Conservation (phyloP, 257 asterid genomes). For the Gardenia jasminoides region DNA sequence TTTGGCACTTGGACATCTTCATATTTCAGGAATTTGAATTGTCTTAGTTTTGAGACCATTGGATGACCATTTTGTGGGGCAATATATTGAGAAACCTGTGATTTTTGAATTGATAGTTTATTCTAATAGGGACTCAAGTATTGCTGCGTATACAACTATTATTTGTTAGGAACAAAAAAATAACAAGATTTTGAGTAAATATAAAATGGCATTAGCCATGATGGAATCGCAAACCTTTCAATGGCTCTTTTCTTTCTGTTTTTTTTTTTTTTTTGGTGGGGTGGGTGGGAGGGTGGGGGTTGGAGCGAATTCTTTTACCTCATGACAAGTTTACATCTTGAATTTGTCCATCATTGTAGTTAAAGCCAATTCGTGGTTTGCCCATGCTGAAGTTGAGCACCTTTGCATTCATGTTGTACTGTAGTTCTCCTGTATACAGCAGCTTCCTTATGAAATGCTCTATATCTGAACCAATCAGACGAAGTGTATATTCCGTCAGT, state of each 20-base stretch:
- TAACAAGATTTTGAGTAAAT: not conserved
- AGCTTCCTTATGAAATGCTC: constrained; percentile 82
- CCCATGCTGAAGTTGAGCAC: constrained; percentile 97
- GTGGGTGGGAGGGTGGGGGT: too few species aligned
- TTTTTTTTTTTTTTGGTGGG: too few species aligned
- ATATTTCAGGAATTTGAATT: not conserved
- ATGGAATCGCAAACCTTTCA: not conserved
- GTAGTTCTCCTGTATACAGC: constrained; percentile 71
- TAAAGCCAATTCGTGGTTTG: constrained; percentile 80
- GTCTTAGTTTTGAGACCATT: not conserved
- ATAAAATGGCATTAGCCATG: not conserved
- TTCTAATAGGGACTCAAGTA: not conserved
- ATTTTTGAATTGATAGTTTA: not conserved
- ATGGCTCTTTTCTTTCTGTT: too few species aligned
- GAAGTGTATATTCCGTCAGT: constrained; percentile 87
- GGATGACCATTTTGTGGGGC: not conserved
- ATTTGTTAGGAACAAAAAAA: not conserved
- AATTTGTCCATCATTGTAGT: constrained; percentile 47
- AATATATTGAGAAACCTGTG: not conserved
- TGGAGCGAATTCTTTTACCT: constrained; percentile 2
- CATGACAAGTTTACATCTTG: constrained; percentile 34
- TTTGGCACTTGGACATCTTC: not conserved
- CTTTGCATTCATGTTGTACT: constrained; percentile 84
- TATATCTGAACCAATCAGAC: constrained; percentile 82
- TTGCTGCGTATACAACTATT: not conserved